Base-by-base conservation (phyloP, 2,329 filamentous ascomycete species). In the Lithohypha guttulata region DNA sequence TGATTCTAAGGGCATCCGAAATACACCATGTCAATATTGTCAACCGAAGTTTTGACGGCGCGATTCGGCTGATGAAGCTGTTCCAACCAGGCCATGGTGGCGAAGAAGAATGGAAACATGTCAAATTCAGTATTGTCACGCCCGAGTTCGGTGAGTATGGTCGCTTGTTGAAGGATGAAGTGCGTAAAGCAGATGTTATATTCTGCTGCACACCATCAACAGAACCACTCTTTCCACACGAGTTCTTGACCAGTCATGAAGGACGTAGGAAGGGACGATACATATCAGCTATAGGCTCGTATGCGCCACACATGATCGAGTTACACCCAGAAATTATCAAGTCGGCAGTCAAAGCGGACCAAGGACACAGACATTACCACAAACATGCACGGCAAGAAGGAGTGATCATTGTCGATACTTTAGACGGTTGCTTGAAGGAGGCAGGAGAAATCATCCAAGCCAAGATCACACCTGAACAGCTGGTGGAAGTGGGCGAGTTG, bases 401-500 rank as follows among this genome's bases (percentile, higher is more conserved):
- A 0, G 70, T 78, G 0, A 60, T 80, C 1, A 62, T 79, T 3
- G 73, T 77, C 2, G 73, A 79, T 54, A 87, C 81, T 7, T 67
- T 93, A 0, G 79, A 84, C 19, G 83, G 82, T 0, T 86, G 81
- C 31, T 58, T 94, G 29, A 78, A 79, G 51, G 84, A 94, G 55
- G 82, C 87, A 0, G 89, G 89, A 0, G 89, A 96, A 63, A 68
- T 96, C 33, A 80, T 93, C 7, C 75, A 84, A 48, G 84, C 84
- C 0, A 78, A 77, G 0, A 65, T 95, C 19, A 68, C 69, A 15
- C 77, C 83, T 0, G 71, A 77, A 31, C 80, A 93, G 51, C 71
- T 95, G 3, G 83, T 94, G 0, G 89, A 95, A 58, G 64, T 95
- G 1, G 89, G 87, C 3, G 87, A 95, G 55, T 64, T 95, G 33